A percentile compares a stretch with the other conserved stretches of the same genome.
These are phyloP conservation scores for Waltiozyma sp. DNA, from an alignment of 1,139 yeast genomes.

Conservation along the genomic window DNA sequence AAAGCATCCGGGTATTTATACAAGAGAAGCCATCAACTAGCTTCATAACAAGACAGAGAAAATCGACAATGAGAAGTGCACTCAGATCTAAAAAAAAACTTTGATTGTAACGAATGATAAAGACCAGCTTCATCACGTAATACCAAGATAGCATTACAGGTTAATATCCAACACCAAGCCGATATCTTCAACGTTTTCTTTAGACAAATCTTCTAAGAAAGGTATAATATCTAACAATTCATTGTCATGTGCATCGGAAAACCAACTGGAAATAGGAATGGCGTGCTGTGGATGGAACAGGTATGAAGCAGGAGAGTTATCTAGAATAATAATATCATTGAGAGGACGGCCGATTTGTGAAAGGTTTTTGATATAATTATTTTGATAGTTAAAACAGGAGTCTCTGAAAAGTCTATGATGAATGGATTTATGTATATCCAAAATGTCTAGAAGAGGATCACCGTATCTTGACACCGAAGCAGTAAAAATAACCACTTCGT, in stretches of 20 bases:
- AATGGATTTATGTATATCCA: constrained; percentile 61
- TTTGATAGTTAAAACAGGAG: constrained; percentile 69
- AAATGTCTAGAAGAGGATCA: constrained; percentile 82
- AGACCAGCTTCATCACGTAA: background rate
- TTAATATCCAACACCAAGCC: constrained; percentile 75
- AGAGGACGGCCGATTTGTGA: constrained; percentile 92
- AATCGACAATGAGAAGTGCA: background rate
- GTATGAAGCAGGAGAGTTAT: constrained; percentile 95
- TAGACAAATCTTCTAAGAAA: constrained; percentile 74
- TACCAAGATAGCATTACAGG: constrained; percentile 21
- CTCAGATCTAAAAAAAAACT: background rate
- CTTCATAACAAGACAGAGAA: background rate
- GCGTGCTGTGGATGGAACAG: constrained; percentile 97
- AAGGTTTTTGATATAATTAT: constrained; percentile 86
- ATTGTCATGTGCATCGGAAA: constrained; percentile 94
- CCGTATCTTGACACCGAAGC: constrained; percentile 95
- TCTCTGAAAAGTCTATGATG: constrained; percentile 93
- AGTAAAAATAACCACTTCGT: constrained; percentile 92
- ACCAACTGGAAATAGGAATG: constrained; percentile 97
- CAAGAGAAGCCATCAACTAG: background rate
- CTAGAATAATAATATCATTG: constrained; percentile 76
- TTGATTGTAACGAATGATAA: background rate
- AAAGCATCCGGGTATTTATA: background rate
- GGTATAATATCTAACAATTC: constrained; percentile 89
- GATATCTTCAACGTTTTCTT: constrained; percentile 61